phyloP scores from a whole-genome alignment of 2,329 filamentous ascomycete genomes.

The Cercospora sp. region DNA sequence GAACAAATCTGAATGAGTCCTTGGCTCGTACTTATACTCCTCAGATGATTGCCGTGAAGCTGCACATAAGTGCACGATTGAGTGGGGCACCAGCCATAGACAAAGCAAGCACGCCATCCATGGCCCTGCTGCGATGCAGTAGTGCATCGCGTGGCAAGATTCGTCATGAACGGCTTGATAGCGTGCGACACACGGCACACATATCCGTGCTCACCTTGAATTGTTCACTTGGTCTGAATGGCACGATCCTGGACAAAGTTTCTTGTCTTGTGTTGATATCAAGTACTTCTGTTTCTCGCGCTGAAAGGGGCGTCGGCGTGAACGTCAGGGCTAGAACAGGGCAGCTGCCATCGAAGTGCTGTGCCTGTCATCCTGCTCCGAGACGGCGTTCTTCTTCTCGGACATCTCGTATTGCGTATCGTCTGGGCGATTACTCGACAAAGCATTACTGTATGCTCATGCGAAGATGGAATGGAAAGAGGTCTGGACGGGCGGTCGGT shows the following conservation, averaged over 20 bases:
- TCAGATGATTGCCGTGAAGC: neutral
- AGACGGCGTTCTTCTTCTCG: neutral
- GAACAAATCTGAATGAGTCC: neutral
- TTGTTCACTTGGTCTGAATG: neutral
- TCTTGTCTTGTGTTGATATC: neutral
- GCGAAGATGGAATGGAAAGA: neutral
- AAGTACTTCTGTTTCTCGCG: neutral
- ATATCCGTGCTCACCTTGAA: neutral
- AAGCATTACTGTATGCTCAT: neutral
- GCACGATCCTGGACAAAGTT: neutral
- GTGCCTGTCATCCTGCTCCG: neutral
- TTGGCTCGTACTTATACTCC: neutral
- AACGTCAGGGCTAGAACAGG: neutral
- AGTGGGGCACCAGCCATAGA: neutral
- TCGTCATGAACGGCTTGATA: neutral
- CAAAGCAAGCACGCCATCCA: slow-evolving; percentile 3
- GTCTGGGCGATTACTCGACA: neutral
- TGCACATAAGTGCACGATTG: neutral
- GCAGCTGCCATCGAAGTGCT: neutral
- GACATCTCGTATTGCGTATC: neutral
- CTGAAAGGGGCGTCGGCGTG: too few species aligned
- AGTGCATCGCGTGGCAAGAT: neutral
- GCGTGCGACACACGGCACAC: neutral
- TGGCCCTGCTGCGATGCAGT: neutral
- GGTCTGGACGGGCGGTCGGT: neutral